Percentiles rank a stretch among this genome's conserved stretches.
These are phyloP conservation scores for Zoysia japonica DNA, from an alignment of 176 grass and related monocot genomes.

Conservation along the genomic window DNA sequence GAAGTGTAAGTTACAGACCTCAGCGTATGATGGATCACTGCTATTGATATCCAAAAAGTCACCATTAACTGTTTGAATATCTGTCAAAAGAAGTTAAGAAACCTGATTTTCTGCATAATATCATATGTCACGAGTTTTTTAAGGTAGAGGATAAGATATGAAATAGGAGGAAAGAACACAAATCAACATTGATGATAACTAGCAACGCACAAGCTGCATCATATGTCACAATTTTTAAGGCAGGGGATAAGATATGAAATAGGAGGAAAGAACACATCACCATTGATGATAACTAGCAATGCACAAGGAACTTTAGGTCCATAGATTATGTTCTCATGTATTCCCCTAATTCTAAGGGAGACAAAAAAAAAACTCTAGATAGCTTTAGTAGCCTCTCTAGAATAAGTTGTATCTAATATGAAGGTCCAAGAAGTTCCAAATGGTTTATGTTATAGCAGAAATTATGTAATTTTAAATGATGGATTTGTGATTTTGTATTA, in stretches of 20 bases:
- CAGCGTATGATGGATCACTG: conserved; percentile 55
- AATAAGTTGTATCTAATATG: conserved; percentile 3
- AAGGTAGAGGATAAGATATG: conserved; percentile 1
- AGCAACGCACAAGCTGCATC: neutral
- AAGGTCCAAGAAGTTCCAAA: neutral
- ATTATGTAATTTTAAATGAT: conserved; percentile 11
- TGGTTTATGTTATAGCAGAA: neutral
- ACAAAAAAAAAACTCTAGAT: neutral
- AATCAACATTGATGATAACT: conserved; percentile 11
- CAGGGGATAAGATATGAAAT: conserved; percentile 5
- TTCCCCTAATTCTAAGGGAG: neutral
- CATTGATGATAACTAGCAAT: conserved; percentile 10
- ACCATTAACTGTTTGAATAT: conserved; percentile 67
- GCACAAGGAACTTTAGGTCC: neutral
- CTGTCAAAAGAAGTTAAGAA: conserved; percentile 57
- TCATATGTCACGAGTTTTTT: conserved; percentile 14
- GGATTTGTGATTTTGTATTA: neutral
- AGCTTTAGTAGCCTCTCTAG: neutral
- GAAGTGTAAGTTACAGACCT: conserved; percentile 48
- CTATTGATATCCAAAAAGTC: conserved; percentile 81
- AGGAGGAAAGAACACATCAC: neutral
- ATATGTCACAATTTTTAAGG: conserved; percentile 5
- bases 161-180: neutral
- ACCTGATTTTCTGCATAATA: conserved; percentile 23
- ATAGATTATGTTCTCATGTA: neutral